Conservation (phyloP, 805 yeast genomes). For the Sugiyamaella valdiviana region DNA sequence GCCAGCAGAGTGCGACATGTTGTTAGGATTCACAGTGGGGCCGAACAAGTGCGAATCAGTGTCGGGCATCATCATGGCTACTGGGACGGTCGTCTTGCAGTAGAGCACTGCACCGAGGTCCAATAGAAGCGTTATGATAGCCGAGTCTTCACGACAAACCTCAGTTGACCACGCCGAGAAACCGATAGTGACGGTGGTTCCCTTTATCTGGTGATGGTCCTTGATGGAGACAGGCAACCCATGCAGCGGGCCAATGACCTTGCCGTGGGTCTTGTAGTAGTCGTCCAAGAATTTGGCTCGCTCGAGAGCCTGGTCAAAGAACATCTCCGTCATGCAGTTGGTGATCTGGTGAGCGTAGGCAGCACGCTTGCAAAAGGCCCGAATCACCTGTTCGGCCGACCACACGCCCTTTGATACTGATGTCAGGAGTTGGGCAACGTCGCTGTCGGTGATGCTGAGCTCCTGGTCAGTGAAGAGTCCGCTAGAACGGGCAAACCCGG, state of each 20-base stretch:
- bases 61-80: slow-evolving; percentile 46
- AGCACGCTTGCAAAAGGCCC: slow-evolving; percentile 53
- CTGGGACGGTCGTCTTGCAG: slow-evolving; percentile 49
- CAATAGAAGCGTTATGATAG: slow-evolving; percentile 37
- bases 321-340: slow-evolving; percentile 35
- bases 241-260: slow-evolving; percentile 54
- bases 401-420: slow-evolving; percentile 29
- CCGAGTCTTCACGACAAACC: slow-evolving; percentile 28
- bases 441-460: slow-evolving; percentile 23
- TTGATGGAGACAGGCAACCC: slow-evolving; percentile 62
- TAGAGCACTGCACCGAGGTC: slow-evolving; percentile 47
- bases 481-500: slow-evolving; percentile 16
- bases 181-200: slow-evolving; percentile 48
- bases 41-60: slow-evolving; percentile 42
- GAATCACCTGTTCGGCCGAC: slow-evolving; percentile 41
- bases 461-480: slow-evolving; percentile 22
- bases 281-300: slow-evolving; percentile 52
- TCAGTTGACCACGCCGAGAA: slow-evolving; percentile 34
- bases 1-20: slow-evolving; percentile 43
- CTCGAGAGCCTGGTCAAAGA: slow-evolving; percentile 52
- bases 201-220: slow-evolving; percentile 43
- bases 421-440: slow-evolving; percentile 21
- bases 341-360: slow-evolving; percentile 51
- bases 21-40: slow-evolving; percentile 41
- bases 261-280: slow-evolving; percentile 40